These are phyloP conservation scores for Lipomyces lipofer DNA, from an alignment of 805 yeast genomes.

Conservation along the genomic window DNA sequence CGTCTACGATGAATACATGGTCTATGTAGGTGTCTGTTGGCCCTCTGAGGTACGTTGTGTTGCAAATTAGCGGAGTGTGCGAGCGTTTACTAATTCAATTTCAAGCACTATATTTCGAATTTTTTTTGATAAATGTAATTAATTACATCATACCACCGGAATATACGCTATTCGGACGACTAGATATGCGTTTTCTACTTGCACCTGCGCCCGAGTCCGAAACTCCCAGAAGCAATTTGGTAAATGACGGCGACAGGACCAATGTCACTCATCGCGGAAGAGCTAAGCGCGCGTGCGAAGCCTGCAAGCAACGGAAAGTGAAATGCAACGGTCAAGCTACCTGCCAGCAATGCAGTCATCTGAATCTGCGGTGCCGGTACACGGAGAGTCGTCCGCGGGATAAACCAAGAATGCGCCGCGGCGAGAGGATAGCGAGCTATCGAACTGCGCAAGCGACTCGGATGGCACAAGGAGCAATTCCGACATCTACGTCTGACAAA, in stretches of 20 bases:
- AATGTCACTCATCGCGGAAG: neutral
- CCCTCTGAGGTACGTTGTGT: too few relatives aligned
- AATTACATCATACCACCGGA: too few relatives aligned
- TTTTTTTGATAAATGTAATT: too few relatives aligned
- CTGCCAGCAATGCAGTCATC: slow-evolving; percentile 6
- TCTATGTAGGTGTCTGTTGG: too few relatives aligned
- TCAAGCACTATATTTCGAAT: too few relatives aligned
- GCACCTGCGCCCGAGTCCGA: neutral
- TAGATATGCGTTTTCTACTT: neutral
- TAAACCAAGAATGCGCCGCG: neutral
- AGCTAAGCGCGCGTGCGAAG: slow-evolving; percentile 1
- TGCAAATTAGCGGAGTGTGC: too few relatives aligned
- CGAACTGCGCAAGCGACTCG: neutral
- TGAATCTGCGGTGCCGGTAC: neutral
- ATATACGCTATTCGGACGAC: too few relatives aligned
- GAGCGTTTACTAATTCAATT: too few relatives aligned
- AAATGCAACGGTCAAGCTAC: slow-evolving; percentile 1
- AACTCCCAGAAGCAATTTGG: neutral
- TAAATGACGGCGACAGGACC: neutral
- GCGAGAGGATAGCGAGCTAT: slow-evolving; percentile 2
- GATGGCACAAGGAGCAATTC: neutral
- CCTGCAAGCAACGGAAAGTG: slow-evolving; percentile 2
- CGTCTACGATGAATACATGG: too few relatives aligned
- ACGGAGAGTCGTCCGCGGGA: neutral
- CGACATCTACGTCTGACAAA: neutral